Conservation (phyloP, 495 filamentous ascomycete genomes). For the Tuber umbilicatum region DNA sequence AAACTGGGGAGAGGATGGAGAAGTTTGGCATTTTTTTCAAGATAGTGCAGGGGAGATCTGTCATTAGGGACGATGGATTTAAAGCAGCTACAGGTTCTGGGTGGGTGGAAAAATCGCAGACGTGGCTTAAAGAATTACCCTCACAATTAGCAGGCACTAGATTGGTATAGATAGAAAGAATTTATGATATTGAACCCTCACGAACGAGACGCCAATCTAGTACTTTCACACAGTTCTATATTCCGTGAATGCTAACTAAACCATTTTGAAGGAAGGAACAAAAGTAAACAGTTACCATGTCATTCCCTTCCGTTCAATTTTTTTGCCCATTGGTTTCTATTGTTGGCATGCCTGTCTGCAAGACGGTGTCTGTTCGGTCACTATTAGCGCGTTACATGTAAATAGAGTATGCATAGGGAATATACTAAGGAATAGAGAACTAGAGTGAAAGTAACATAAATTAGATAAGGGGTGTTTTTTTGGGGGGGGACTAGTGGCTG, state of each 20-base stretch:
- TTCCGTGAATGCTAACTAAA: neutral
- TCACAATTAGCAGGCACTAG: no score
- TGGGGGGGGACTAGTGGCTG: neutral
- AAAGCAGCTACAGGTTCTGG: neutral
- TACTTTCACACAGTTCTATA: neutral
- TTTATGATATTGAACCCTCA: no score
- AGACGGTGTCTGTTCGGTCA: neutral
- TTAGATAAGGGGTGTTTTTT: neutral
- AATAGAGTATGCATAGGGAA: neutral
- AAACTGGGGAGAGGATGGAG: no score
- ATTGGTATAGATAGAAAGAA: no score
- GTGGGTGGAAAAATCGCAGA: neutral
- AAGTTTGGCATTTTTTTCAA: no score
- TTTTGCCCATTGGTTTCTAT: neutral
- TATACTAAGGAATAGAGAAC: neutral
- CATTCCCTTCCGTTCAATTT: neutral
- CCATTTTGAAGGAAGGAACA: neutral
- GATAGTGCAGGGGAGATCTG: neutral
- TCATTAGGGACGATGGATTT: neutral
- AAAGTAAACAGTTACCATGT: neutral
- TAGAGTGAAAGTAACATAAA: neutral
- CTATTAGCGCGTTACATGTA: neutral
- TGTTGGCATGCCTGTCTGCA: neutral
- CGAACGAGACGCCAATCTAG: neutral
- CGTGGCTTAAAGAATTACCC: neutral